These are phyloP conservation scores for Otatea glauca DNA, from an alignment of 176 grass and related monocot genomes.

Conservation along the genomic window DNA sequence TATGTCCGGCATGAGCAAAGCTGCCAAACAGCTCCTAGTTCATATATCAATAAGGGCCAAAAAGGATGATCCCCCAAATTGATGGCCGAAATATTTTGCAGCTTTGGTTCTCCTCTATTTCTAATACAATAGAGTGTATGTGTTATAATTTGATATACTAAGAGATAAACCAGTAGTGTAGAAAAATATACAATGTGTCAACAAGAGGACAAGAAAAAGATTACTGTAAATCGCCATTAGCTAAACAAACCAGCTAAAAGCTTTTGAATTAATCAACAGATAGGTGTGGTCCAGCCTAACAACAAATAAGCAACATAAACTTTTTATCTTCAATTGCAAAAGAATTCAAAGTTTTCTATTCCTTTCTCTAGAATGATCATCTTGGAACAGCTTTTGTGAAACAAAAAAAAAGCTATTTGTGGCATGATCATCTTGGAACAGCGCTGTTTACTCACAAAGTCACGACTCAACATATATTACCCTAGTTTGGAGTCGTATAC, in stretches of 20 bases:
- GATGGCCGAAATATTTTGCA: constrained; percentile 8
- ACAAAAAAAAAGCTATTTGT: too few species aligned
- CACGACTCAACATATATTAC: neutral
- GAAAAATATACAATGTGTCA: neutral
- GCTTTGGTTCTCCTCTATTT: neutral
- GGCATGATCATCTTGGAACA: too few species aligned
- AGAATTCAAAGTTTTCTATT: neutral
- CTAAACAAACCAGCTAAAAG: neutral
- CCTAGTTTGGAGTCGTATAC: too few species aligned
- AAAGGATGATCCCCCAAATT: neutral
- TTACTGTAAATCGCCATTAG: neutral
- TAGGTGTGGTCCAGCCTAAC: neutral
- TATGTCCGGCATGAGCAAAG: too few species aligned
- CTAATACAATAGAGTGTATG: neutral
- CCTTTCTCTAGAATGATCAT: neutral
- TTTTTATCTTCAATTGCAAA: neutral
- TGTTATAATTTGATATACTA: neutral
- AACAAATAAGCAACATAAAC: neutral
- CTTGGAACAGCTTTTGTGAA: neutral
- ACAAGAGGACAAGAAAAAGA: neutral
- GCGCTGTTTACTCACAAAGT: neutral
- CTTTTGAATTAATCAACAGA: neutral
- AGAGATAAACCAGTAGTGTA: neutral
- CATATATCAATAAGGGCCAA: neutral
- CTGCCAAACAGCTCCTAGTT: too few species aligned